Conservation (phyloP, 306 rosid species). For the Inga oerstediana region DNA sequence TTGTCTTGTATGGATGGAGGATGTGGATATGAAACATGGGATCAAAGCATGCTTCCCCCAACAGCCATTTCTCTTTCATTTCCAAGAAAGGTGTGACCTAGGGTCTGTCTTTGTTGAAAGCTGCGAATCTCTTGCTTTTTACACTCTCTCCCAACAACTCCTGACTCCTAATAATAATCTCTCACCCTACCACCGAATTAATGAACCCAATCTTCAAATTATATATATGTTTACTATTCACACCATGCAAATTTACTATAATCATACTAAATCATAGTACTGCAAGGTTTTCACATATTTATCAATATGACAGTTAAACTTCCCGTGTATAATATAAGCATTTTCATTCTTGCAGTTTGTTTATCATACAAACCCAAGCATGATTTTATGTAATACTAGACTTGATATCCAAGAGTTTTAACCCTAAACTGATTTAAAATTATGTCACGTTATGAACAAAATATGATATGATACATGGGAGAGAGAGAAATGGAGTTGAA, state of each 20-base stretch:
- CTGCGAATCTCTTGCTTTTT: conserved; percentile 61
- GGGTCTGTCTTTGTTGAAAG: conserved; percentile 60
- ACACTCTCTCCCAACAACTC: not conserved
- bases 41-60: conserved; percentile 67
- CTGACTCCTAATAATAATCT: not conserved
- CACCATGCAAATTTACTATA: not conserved
- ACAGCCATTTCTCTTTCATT: conserved; percentile 74
- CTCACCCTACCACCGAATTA: not conserved
- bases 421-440: not conserved
- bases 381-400: no score
- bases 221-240: not conserved
- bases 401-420: no score
- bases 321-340: not conserved
- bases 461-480: not conserved
- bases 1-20: conserved; percentile 22
- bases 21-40: conserved; percentile 46
- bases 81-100: conserved; percentile 73
- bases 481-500: conserved; percentile 18
- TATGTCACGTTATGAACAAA: not conserved
- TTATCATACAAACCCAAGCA: no score
- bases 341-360: not conserved
- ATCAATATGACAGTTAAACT: no score
- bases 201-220: not conserved
- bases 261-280: not conserved
- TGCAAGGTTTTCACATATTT: no score